Conservation (phyloP, 805 yeast genomes). For the Yarrowia keelungensis region DNA sequence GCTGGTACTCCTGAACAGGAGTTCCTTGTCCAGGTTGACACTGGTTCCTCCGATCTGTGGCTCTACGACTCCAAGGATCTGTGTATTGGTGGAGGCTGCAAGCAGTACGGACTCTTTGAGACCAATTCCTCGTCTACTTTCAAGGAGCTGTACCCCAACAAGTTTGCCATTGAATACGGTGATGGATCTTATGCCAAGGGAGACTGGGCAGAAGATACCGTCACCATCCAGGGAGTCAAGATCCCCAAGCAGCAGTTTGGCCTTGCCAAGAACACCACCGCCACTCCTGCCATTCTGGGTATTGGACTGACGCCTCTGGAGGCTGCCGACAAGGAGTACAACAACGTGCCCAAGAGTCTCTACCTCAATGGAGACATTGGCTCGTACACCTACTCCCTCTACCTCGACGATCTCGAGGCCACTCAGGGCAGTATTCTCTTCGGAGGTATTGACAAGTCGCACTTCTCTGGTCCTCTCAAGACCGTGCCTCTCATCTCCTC, state of each 20-base stretch:
- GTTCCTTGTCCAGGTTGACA: conserved; percentile 64
- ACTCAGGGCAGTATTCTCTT: conserved; percentile 42
- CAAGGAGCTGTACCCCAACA: conserved; percentile 48
- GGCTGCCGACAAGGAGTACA: conserved; percentile 41
- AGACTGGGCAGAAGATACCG: conserved; percentile 66
- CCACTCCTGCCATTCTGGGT: conserved; percentile 42
- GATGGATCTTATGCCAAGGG: conserved; percentile 55
- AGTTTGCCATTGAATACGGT: conserved; percentile 46
- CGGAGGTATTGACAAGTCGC: conserved; percentile 44
- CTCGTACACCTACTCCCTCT: conserved; percentile 55
- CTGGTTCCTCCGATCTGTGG: conserved; percentile 77
- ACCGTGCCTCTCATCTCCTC: conserved; percentile 51
- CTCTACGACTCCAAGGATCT: conserved; percentile 47
- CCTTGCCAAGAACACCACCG: conserved; percentile 34
- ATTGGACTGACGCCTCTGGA: conserved; percentile 42
- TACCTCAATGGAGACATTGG: conserved; percentile 52
- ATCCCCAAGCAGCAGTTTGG: conserved; percentile 49
- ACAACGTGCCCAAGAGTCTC: conserved; percentile 49
- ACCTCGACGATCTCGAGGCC: conserved; percentile 49
- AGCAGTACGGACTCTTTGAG: conserved; percentile 13
- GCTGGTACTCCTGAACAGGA: conserved; percentile 66
- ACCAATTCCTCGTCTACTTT: conserved; percentile 42
- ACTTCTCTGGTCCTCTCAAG: conserved; percentile 41
- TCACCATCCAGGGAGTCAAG: conserved; percentile 57
- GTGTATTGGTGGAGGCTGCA: conserved; percentile 12